Evolutionary conservation across 805 yeast genomes (phyloP), one percentile per base, ranked within the genome.

Genomic region (Yarrowia hollandica): DNA sequence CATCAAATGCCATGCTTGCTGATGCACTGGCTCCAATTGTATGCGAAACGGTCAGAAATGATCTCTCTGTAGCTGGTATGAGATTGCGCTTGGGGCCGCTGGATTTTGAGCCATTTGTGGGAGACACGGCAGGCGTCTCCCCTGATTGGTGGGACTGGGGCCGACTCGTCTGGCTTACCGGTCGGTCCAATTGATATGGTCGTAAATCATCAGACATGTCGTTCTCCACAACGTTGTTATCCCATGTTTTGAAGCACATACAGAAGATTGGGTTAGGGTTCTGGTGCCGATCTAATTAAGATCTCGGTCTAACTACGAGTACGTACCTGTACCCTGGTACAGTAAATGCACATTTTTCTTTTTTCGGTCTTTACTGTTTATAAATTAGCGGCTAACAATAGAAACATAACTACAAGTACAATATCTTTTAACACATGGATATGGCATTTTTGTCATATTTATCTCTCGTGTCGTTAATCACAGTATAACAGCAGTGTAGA

Each of bases 21-120:
- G 50, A 39, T 7, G 59, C 59, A 9, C 50, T 55, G 31, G 50
- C 50, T 21, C 59, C 59, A 52, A 52, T 52, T 21, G 55, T 48
- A 19, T 22, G 10, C 0, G 38, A 21, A 7, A 48, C 55, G 14
- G 39, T 48, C 30, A 48, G 19, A 11, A 48, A 33, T 5, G 55
- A 31, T 48, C 55, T 21, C 16, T 48, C 55, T 7, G 55, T 48
- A 6, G 55, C 38, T 4, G 55, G 39, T 11, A 48, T 15, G 2
- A 48, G 19, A 33, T n/a, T 23, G 28, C 55, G 38, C 26, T 46
- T 46, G 14, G 54, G 25, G 3, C 15, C 18, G 4, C 22, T 22
- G 3, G 35, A 18, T 33, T 48, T 48, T 2, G 55, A 16, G 18
- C 19, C 30, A 7, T 21, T 28, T 19, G 55, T 22, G 3, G 39